Percentiles rank a stretch among this genome's conserved stretches.
Conservation (phyloP, 192 early-diverging fungal genomes). For the Backusella mclennaniae region DNA sequence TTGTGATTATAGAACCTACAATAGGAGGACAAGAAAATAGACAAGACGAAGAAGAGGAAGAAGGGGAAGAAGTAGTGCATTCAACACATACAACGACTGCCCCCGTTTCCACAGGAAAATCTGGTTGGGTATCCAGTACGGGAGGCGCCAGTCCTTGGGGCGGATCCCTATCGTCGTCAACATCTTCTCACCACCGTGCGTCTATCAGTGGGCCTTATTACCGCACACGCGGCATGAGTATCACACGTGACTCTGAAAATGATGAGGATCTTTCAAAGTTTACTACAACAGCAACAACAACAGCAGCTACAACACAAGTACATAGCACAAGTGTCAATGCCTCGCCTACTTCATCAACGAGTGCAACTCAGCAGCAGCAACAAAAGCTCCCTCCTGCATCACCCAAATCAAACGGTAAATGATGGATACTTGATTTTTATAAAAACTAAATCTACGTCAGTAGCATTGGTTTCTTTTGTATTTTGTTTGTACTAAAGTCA, state of each 20-base stretch:
- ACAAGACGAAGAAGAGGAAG: background rate
- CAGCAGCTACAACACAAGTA: background rate
- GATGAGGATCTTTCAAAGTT: constrained; percentile 21
- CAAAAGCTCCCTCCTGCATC: background rate
- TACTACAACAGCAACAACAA: background rate
- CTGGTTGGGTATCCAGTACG: constrained; percentile 31
- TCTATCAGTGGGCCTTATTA: constrained; percentile 40
- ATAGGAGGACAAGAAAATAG: background rate
- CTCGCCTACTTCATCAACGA: background rate
- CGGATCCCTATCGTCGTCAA: constrained; percentile 13
- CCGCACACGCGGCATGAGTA: constrained; percentile 27
- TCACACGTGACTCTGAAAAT: constrained; percentile 26
- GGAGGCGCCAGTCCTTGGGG: constrained; percentile 26
- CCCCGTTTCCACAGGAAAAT: constrained; percentile 11
- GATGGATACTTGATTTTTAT: background rate
- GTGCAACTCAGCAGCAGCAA: background rate
- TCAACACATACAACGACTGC: constrained; percentile 11
- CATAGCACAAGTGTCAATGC: background rate
- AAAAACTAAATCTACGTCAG: no score
- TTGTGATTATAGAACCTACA: background rate
- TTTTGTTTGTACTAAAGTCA: background rate
- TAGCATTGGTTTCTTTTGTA: no score
- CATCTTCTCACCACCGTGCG: constrained; percentile 27
- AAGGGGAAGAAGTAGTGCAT: background rate
- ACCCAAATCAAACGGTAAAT: background rate